Evolutionary conservation across 345 rosid species (phyloP).

Genomic region (Moricandia moricandioides): DNA sequence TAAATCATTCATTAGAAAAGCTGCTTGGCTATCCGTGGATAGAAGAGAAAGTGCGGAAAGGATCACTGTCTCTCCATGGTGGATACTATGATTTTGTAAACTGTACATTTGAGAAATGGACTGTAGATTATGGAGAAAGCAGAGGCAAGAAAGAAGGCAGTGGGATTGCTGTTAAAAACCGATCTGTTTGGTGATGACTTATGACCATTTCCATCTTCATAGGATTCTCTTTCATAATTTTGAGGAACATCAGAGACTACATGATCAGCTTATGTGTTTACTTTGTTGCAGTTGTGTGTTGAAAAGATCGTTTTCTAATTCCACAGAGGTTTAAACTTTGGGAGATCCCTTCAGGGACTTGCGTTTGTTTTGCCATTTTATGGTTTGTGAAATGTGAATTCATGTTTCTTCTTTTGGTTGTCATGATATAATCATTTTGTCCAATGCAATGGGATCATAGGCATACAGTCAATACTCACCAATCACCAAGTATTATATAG

Average conservation of each 20-base stretch:
- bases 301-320: background rate
- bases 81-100: conserved; percentile 82
- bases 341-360: background rate
- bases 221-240: background rate
- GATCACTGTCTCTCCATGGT: conserved; percentile 69
- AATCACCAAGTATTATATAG: background rate
- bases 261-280: conserved; percentile 6
- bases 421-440: background rate
- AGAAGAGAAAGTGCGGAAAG: conserved; percentile 69
- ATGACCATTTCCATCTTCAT: conserved; percentile 9
- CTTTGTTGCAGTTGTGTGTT: conserved; percentile 23
- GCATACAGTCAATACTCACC: background rate
- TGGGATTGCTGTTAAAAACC: conserved; percentile 47
- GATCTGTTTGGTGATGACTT: conserved; percentile 62
- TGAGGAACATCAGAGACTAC: conserved; percentile 8
- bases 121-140: conserved; percentile 61
- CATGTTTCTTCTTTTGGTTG: background rate
- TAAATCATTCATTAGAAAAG: conserved; percentile 63
- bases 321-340: background rate
- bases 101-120: conserved; percentile 96
- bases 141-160: conserved; percentile 43
- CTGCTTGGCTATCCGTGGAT: conserved; percentile 94
- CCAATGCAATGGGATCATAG: background rate
- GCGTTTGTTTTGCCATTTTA: conserved; percentile 1
- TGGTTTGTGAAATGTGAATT: background rate